Evolutionary conservation across 2,329 filamentous ascomycete genomes (phyloP), one percentile per base, ranked within the genome.

Genomic region (Pestalotiopsis sp.): DNA sequence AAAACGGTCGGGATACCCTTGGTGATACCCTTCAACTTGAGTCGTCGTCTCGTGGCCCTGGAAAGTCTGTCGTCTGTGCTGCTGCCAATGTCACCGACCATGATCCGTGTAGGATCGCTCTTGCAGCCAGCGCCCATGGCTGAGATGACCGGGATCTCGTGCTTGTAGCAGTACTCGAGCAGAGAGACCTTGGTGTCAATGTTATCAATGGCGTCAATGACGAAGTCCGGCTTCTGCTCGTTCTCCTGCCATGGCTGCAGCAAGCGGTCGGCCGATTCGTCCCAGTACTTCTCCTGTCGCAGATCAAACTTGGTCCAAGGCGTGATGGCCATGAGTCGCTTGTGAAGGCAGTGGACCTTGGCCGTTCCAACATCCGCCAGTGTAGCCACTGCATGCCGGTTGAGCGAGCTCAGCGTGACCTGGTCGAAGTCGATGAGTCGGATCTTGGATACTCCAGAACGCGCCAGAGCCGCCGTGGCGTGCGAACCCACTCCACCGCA

Each of bases 121-220:
- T 98, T 99, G 81, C 94, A 98, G 0, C 94, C 96, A 0, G 96
- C 96, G 0, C 96, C 96, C 95, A 98, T 98, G 40, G 94, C 93
- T 17, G 94, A 96, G 71, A 99, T 95, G 36, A 99, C 94, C 0
- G 90, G 91, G 31, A 98, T 84, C 1, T 87, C 85, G 77, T 94
- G 87, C 70, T 90, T 88, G 78, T 95, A 87, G 81, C 96, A 99
- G 82, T 97, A 97, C 75, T 94, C 91, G 56, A 99, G 85, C 67
- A 99, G 83, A 20, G 91, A 92, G 3, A 99, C 95, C 83, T 99
- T 99, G 66, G 94, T 97, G 65, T 97, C 93, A 71, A 99, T 98
- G 78, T 99, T 98, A 80, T 99, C 96, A 73, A 99, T 99, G 25
- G 95, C 97, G 80, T 99, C 96, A 45, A 99, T 89, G n/a, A 99